Conservation (phyloP, 2,329 filamentous ascomycete species). For the Grosmannia penicillata region DNA sequence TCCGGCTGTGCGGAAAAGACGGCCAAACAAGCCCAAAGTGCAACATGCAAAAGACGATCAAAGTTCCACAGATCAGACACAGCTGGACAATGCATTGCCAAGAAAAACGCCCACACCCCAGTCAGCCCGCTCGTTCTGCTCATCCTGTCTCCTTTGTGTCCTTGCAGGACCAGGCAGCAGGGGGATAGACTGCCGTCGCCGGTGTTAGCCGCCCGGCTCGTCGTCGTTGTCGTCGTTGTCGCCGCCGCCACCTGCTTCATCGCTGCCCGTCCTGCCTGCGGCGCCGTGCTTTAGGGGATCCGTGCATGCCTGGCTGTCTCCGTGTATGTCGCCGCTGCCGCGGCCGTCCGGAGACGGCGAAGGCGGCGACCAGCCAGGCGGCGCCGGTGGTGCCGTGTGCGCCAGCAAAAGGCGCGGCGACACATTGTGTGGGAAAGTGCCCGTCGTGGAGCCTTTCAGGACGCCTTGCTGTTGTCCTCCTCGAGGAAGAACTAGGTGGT, state of each 20-base stretch:
- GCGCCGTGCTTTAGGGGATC: background rate
- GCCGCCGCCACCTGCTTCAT: background rate
- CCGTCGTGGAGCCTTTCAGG: slow-evolving; percentile 45
- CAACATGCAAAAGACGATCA: too few relatives aligned
- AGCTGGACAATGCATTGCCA: too few relatives aligned
- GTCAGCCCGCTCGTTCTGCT: too few relatives aligned
- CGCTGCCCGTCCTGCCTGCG: background rate
- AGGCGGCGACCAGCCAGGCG: background rate
- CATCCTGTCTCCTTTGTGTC: background rate
- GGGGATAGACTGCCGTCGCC: slow-evolving; percentile 50
- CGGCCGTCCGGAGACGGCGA: background rate
- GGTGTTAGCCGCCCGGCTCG: slow-evolving; percentile 47
- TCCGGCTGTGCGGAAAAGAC: too few relatives aligned
- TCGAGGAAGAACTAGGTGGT: slow-evolving; percentile 76
- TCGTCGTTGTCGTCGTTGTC: slow-evolving; percentile 41
- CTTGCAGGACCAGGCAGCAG: slow-evolving; percentile 47
- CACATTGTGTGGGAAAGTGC: slow-evolving; percentile 16
- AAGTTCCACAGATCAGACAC: too few relatives aligned
- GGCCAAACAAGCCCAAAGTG: too few relatives aligned
- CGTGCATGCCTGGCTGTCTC: background rate
- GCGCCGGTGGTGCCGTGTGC: background rate
- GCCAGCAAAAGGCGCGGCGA: background rate
- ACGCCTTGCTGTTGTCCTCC: slow-evolving; percentile 43
- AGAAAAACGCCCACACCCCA: too few relatives aligned
- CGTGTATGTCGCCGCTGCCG: background rate